Evolutionary conservation across 805 yeast species (phyloP).

Genomic region (Yarrowia phangngaensis): DNA sequence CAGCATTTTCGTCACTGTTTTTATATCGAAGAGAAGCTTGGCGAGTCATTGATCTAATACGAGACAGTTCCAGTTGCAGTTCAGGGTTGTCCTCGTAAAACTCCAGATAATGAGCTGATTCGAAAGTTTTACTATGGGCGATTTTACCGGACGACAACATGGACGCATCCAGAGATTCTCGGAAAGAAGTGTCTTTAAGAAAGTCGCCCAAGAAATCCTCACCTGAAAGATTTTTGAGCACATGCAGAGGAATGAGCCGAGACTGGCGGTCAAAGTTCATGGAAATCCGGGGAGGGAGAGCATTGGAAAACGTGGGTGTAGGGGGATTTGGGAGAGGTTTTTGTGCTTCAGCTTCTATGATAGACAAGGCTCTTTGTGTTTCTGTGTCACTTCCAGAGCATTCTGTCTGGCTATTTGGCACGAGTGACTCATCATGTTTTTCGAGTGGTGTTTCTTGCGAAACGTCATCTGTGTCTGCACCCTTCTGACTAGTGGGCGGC

Average conservation of each 20-base stretch:
- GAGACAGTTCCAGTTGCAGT: slow-evolving; percentile 26
- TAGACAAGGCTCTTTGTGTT: too few species aligned
- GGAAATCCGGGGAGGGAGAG: slow-evolving; percentile 25
- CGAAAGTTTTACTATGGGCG: slow-evolving; percentile 10
- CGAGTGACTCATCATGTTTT: too few species aligned
- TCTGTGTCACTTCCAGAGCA: too few species aligned
- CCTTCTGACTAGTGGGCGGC: too few species aligned
- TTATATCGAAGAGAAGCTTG: slow-evolving; percentile 16
- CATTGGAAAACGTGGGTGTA: too few species aligned
- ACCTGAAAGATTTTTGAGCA: slow-evolving; percentile 5
- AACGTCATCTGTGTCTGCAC: too few species aligned
- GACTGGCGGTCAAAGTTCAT: slow-evolving; percentile 25
- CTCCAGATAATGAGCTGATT: slow-evolving; percentile 16
- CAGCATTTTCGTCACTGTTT: neutral
- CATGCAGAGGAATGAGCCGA: slow-evolving; percentile 18
- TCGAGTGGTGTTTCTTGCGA: too few species aligned
- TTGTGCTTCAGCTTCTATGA: too few species aligned
- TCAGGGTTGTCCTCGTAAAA: slow-evolving; percentile 26
- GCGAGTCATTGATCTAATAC: slow-evolving; percentile 21
- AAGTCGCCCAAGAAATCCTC: slow-evolving; percentile 21
- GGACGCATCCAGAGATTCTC: slow-evolving; percentile 24
- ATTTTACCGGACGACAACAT: slow-evolving; percentile 9
- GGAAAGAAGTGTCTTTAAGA: slow-evolving; percentile 23
- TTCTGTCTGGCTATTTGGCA: too few species aligned
- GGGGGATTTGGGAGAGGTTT: too few species aligned